Conservation (phyloP, 768 basidiomycete genomes). For the Vishniacozyma victoriae region DNA sequence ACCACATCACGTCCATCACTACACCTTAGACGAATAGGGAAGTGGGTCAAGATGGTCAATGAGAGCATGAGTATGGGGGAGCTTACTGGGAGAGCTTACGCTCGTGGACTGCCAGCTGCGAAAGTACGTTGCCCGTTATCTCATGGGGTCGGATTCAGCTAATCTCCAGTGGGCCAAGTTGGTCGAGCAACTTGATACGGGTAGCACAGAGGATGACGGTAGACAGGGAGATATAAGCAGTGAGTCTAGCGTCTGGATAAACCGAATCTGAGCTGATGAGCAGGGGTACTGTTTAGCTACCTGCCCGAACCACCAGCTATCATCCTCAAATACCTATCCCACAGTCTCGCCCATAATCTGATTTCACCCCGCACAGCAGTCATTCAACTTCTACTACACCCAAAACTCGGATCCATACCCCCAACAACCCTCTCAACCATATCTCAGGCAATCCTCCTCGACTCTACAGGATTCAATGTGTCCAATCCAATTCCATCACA, state of each 20-base stretch:
- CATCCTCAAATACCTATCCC: constrained; percentile 20
- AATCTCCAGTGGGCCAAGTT: not conserved
- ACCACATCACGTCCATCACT: too few relatives aligned
- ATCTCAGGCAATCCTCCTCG: constrained; percentile 5
- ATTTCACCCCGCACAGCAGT: constrained; percentile 10
- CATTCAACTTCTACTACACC: constrained; percentile 4
- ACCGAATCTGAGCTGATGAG: not conserved
- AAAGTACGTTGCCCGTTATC: constrained; percentile 12
- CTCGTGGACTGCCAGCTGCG: constrained; percentile 14
- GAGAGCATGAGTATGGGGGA: constrained; percentile 9
- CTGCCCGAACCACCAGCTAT: constrained; percentile 14
- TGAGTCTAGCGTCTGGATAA: not conserved
- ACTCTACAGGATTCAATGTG: constrained; percentile 9
- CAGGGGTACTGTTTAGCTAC: constrained; percentile 15
- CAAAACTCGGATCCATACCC: constrained; percentile 1
- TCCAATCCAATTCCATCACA: constrained; percentile 10
- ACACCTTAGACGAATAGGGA: too few relatives aligned
- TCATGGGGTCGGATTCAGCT: not conserved
- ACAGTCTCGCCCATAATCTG: constrained; percentile 2
- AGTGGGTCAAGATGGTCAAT: constrained; percentile 14
- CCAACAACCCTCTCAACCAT: constrained; percentile 8
- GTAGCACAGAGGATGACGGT: not conserved
- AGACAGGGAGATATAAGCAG: not conserved
- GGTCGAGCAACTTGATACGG: not conserved
- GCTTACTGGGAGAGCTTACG: constrained; percentile 12